A percentile compares a stretch with the other conserved stretches of the same genome.
Conservation (phyloP, 768 basidiomycete species). For the Suillus brevipes region DNA sequence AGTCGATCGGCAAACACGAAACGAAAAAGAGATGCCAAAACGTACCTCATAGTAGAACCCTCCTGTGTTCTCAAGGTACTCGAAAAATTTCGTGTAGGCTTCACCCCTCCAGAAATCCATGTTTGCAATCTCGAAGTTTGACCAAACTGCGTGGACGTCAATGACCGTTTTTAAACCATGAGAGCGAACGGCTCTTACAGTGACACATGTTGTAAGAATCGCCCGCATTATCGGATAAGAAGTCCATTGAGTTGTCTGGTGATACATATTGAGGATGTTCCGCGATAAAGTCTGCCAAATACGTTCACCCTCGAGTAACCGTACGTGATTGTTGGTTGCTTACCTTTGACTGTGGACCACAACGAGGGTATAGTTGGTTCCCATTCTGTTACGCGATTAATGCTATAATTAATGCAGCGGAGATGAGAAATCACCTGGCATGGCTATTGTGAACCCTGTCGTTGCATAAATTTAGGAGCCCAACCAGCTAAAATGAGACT, state of each 20-base stretch:
- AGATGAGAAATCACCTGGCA: constrained; percentile 33
- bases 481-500: neutral
- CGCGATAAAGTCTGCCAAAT: constrained; percentile 52
- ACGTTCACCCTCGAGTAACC: constrained; percentile 38
- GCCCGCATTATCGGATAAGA: constrained; percentile 67
- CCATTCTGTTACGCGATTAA: constrained; percentile 42
- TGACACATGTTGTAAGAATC: constrained; percentile 66
- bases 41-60: constrained; percentile 87
- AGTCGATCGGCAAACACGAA: constrained; percentile 9
- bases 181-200: constrained; percentile 40
- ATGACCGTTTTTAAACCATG: neutral
- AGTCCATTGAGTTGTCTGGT: constrained; percentile 59
- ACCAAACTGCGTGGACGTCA: constrained; percentile 63
- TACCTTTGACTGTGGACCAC: constrained; percentile 60
- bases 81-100: constrained; percentile 81
- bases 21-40: neutral
- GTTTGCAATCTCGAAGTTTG: constrained; percentile 89
- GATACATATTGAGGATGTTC: constrained; percentile 56
- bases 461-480: neutral
- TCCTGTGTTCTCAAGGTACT: constrained; percentile 74
- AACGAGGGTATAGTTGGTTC: constrained; percentile 62
- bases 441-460: constrained; percentile 59
- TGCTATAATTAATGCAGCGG: neutral
- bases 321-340: constrained; percentile 33
- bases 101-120: constrained; percentile 84